These are phyloP conservation scores for Amanita pallidorosea DNA, from an alignment of 768 basidiomycete species.

Conservation along the genomic window DNA sequence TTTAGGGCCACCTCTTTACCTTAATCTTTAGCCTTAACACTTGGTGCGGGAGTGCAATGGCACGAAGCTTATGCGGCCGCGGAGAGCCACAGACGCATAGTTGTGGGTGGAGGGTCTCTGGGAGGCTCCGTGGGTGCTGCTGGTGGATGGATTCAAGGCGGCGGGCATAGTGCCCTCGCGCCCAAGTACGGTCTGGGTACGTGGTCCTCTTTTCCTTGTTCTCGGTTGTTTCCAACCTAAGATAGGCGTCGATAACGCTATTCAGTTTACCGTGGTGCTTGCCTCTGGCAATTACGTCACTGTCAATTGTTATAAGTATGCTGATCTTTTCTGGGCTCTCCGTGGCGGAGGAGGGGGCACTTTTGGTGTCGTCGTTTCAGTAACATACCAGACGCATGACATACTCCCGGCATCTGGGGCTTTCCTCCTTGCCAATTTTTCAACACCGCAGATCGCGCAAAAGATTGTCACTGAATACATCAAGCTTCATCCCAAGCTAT, in stretches of 20 bases:
- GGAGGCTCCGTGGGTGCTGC: no score
- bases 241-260: slow-evolving; percentile 34
- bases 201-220: no score
- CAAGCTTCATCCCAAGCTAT: neutral
- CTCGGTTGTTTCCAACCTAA: neutral
- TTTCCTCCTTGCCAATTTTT: slow-evolving; percentile 4
- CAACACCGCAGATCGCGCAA: neutral
- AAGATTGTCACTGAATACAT: neutral
- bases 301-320: no score
- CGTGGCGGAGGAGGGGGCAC: slow-evolving; percentile 37
- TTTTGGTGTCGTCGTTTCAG: slow-evolving; percentile 34
- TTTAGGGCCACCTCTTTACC: neutral
- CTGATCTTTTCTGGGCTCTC: no score
- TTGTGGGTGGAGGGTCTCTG: no score
- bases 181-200: neutral
- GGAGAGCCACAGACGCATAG: slow-evolving; percentile 10
- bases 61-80: slow-evolving; percentile 29
- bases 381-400: slow-evolving; percentile 34
- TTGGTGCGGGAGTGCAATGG: slow-evolving; percentile 38
- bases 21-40: slow-evolving; percentile 14
- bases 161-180: slow-evolving; percentile 15
- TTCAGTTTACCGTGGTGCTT: slow-evolving; percentile 34
- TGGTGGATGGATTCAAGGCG: slow-evolving; percentile 21
- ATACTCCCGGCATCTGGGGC: slow-evolving; percentile 18
- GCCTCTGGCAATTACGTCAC: no score